These are phyloP conservation scores for Sordariomycetes sp. DNA, from an alignment of 2,329 filamentous ascomycete species.

Conservation along the genomic window DNA sequence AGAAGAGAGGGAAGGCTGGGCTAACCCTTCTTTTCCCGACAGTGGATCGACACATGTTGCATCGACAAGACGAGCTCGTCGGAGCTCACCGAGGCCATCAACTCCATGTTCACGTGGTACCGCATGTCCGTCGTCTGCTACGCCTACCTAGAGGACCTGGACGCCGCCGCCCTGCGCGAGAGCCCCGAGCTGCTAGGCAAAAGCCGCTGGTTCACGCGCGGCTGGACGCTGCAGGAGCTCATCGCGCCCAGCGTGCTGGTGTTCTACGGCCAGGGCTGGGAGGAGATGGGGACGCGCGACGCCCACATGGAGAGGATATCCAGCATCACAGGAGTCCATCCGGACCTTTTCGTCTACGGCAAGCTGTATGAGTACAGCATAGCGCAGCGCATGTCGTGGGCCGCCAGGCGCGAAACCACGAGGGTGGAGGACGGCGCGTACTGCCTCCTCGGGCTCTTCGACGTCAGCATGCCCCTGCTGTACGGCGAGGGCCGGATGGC, in stretches of 20 bases:
- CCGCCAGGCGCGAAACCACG: slow-evolving; percentile 11
- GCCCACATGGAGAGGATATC: slow-evolving; percentile 8
- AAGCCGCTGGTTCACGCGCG: slow-evolving; percentile 21
- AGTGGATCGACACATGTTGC: slow-evolving; percentile 20
- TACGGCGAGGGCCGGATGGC: slow-evolving; percentile 10
- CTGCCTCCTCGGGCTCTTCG: slow-evolving; percentile 14
- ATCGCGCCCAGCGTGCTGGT: slow-evolving; percentile 29
- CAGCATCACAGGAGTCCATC: slow-evolving; percentile 1
- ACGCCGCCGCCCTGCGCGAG: neutral
- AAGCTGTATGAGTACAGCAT: slow-evolving; percentile 6
- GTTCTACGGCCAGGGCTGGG: slow-evolving; percentile 20
- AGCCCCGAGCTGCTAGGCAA: neutral
- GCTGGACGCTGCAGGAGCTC: slow-evolving; percentile 57
- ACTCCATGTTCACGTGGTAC: slow-evolving; percentile 18
- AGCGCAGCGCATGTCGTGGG: slow-evolving; percentile 14
- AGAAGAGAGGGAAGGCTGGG: too few relatives aligned
- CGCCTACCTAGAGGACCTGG: slow-evolving; percentile 13
- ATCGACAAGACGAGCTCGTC: slow-evolving; percentile 16
- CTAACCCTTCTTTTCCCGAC: slow-evolving; percentile 1
- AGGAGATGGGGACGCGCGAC: slow-evolving; percentile 11
- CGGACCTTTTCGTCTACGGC: neutral
- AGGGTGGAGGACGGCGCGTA: slow-evolving; percentile 15
- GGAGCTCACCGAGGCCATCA: too few relatives aligned
- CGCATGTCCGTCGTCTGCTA: slow-evolving; percentile 13
- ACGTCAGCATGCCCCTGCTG: slow-evolving; percentile 15